Base-by-base conservation (phyloP, 2,329 filamentous ascomycete genomes). In the Graphilbum ipis-grandicollis region DNA sequence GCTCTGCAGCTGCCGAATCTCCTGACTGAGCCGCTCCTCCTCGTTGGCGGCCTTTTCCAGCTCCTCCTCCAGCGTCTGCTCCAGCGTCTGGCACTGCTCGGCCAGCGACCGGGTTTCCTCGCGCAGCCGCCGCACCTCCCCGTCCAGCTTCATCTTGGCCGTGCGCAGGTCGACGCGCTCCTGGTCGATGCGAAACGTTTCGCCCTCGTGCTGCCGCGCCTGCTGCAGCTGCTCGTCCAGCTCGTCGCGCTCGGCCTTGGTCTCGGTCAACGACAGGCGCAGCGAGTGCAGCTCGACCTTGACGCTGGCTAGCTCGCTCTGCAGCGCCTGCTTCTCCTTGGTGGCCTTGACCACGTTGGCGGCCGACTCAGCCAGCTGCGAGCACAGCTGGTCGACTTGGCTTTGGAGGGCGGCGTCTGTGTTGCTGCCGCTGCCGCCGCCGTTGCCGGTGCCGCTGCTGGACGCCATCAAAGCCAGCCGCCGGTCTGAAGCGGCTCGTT, bases 131-230 rank as follows among this genome's bases (percentile, higher is more conserved):
- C 72, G 70, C 14, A 79, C 59, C 47, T 83, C 78, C 41, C 61
- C 66, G 43, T 83, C 78, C 15, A 81, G 63, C 47, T 74, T 77
- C 43, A 74, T 58, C 50, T 76, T 79, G n/a, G 69, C 58, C 21
- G 74, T 72, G 15, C 75, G 71, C 19, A 83, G 59, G 37, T 82
- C 75, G 33, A 78, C 57, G 44, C 76, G 74, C 48, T 83, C 79
- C 42, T 75, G 70, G 45, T 82, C 77, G 33, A 79, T 52, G 12
- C 66, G 67, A 45, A 71, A 66, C 1, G 65, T 70, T 40, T 75
- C 69, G 38, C 66, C 66, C 34, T 68, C 69, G 38, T 68, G 65
- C 29, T 70, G 61, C 42, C 60, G 62, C n/a, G 61, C 51, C 19
- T 63, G 62, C 32, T 64, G 62, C 17, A 82, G 57, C 47, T 78